Conservation (phyloP, 768 basidiomycete species). For the Termitomyces eurrhizus region DNA sequence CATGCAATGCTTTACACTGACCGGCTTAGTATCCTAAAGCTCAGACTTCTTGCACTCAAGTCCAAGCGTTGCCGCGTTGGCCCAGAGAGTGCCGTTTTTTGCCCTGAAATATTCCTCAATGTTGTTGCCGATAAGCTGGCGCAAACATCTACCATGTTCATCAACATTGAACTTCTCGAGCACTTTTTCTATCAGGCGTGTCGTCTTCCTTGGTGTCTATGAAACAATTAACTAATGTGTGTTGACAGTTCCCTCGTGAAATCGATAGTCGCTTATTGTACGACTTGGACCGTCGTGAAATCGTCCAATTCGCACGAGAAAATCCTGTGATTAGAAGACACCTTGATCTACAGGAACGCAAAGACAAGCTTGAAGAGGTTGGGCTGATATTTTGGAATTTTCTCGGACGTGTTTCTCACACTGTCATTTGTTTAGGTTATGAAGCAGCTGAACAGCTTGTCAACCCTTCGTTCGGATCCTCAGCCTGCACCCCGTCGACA, state of each 20-base stretch:
- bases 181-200: conserved; percentile 97
- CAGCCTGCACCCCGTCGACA: conserved; percentile 70
- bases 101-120: conserved; percentile 95
- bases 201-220: background rate
- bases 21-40: conserved; percentile 76
- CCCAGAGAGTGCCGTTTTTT: conserved; percentile 84
- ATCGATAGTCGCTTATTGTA: conserved; percentile 93
- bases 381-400: conserved; percentile 8
- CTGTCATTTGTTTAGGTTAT: conserved; percentile 58
- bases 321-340: conserved; percentile 87
- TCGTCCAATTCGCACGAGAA: conserved; percentile 89
- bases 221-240: background rate
- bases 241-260: conserved; percentile 85
- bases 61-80: conserved; percentile 87
- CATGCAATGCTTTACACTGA: conserved; percentile 89
- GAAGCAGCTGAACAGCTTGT: conserved; percentile 91
- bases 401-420: background rate
- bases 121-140: conserved; percentile 97
- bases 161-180: conserved; percentile 96
- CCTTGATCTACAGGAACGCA: conserved; percentile 91
- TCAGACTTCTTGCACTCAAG: conserved; percentile 81
- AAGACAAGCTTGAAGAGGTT: conserved; percentile 97
- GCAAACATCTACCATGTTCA: conserved; percentile 95
- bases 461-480: conserved; percentile 81
- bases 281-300: conserved; percentile 88